Evolutionary conservation across 2,329 filamentous ascomycete species (phyloP).

Genomic region (Paracamarosporium sp.): DNA sequence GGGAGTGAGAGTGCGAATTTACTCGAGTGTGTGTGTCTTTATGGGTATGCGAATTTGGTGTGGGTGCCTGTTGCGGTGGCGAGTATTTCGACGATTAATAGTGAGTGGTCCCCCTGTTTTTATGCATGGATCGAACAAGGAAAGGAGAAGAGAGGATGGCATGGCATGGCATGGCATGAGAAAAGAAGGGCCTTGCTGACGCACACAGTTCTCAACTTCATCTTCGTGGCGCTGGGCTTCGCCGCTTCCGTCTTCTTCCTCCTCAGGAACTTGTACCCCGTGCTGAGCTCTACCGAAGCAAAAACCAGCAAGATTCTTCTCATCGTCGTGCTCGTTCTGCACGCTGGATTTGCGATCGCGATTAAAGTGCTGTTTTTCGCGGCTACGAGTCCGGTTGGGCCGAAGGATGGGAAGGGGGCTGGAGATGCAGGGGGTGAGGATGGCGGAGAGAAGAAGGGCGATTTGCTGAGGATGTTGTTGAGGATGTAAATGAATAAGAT

Average conservation of each 20-base stretch:
- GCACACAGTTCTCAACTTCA: conserved; percentile 77
- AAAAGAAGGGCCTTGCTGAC: no score
- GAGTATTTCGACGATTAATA: conserved; percentile 83
- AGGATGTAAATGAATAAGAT: conserved; percentile 11
- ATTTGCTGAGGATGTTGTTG: conserved; percentile 30
- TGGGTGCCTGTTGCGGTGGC: conserved; percentile 96
- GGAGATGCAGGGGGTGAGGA: conserved; percentile 24
- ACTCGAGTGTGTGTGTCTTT: conserved; percentile 93
- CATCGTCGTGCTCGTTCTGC: conserved; percentile 81
- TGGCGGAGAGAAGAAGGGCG: conserved; percentile 24
- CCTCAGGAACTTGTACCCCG: conserved; percentile 63
- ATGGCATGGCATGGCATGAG: no score
- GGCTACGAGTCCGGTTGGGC: conserved; percentile 51
- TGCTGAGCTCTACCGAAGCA: conserved; percentile 89
- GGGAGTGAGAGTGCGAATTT: conserved; percentile 92
- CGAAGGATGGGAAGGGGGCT: conserved; percentile 29
- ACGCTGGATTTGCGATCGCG: conserved; percentile 87
- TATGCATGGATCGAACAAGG: not conserved
- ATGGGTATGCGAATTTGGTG: conserved; percentile 95
- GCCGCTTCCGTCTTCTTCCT: conserved; percentile 47
- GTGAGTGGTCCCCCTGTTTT: conserved; percentile 38
- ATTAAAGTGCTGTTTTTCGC: conserved; percentile 99
- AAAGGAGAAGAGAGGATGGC: not conserved
- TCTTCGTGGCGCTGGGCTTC: conserved; percentile 77
- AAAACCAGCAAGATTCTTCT: conserved; percentile 90